Base-by-base conservation (phyloP, 495 filamentous ascomycete species). In the Aspergillus panamensis region DNA sequence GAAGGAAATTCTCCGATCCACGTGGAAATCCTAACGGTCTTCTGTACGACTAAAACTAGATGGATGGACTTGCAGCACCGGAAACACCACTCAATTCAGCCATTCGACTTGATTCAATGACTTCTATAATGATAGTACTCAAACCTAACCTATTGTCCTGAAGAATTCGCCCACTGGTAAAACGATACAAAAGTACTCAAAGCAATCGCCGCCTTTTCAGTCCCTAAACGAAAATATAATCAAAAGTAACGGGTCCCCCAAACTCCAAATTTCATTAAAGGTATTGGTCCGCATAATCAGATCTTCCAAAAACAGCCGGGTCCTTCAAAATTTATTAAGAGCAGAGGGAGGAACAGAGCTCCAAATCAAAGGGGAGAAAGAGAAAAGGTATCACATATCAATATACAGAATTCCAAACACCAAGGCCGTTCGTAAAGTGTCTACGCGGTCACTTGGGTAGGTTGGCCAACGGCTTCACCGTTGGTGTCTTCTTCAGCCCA, bases 401-500 rank as follows among this genome's bases (percentile, higher is more conserved):
- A 37, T 60, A 20, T 63, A 57, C 56, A 63, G 39, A 21, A 56
- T 48, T 25, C 10, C 50, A 19, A 35, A 31, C 25, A n/a, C 39
- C 16, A 44, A 55, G 47, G 33, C 44, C 42, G 33, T n/a, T 45
- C 29, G 51, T 8, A 39, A 1, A 37, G 31, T 12, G 37, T 53
- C 54, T 71, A 66, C 65, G 68, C 62, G 57, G 63, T 48, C 51
- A 62, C 62, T 58, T 72, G 67, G 42, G 61, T 61, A 45, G 69
- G 43, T 49, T 76, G 72, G 59, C 60, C 67, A 45, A 74, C 74
- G 45, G 82, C 73, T 62, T 83, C 81, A 35, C 79, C 82, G 43
- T 75, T 86, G 49, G 88, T 87, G 64, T 87, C 87, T 54, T 85
- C 84, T 76, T 96, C 94, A 3, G 94, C 95, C 94, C 95, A 97